These are phyloP conservation scores for Aspergillus pseudoviridinutans DNA, from an alignment of 2,329 filamentous ascomycete species.

Conservation along the genomic window DNA sequence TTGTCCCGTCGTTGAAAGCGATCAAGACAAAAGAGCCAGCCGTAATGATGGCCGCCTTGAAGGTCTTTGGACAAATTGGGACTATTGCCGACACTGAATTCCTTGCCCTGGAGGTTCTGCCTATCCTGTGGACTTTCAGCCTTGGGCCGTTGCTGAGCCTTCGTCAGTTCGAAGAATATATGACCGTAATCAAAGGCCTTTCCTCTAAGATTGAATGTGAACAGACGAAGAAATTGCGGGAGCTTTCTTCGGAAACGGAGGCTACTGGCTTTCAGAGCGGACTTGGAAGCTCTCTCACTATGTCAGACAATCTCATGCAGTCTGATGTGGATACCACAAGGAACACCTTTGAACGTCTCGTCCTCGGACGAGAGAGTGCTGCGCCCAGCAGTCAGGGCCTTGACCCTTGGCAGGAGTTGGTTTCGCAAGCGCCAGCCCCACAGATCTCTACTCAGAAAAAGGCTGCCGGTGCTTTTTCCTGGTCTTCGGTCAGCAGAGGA, in stretches of 20 bases:
- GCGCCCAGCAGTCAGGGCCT: slow-evolving; percentile 31
- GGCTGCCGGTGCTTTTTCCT: slow-evolving; percentile 35
- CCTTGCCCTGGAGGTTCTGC: slow-evolving; percentile 84
- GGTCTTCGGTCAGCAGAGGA: slow-evolving; percentile 34
- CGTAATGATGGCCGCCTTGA: slow-evolving; percentile 90
- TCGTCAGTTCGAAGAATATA: slow-evolving; percentile 82
- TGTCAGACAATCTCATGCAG: slow-evolving; percentile 26
- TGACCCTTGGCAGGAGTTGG: slow-evolving; percentile 31
- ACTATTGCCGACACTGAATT: slow-evolving; percentile 82
- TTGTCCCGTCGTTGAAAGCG: slow-evolving; percentile 80
- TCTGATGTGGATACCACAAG: slow-evolving; percentile 53
- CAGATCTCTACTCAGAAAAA: slow-evolving; percentile 20
- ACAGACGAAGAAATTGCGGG: slow-evolving; percentile 82
- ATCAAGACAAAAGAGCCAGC: slow-evolving; percentile 98
- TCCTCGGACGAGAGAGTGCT: slow-evolving; percentile 63
- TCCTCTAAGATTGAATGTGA: slow-evolving; percentile 81
- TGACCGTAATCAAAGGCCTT: slow-evolving; percentile 78
- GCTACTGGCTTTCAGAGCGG: slow-evolving; percentile 39
- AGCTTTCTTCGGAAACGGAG: slow-evolving; percentile 63
- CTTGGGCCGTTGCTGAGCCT: slow-evolving; percentile 85
- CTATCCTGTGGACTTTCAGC: slow-evolving; percentile 86
- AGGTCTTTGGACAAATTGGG: slow-evolving; percentile 79
- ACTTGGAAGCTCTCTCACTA: slow-evolving; percentile 22
- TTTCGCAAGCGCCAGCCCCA: slow-evolving; percentile 25
- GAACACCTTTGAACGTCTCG: slow-evolving; percentile 82